These are phyloP conservation scores for Heterobasidion annosum DNA, from an alignment of 1,284 basidiomycete genomes.

Conservation along the genomic window DNA sequence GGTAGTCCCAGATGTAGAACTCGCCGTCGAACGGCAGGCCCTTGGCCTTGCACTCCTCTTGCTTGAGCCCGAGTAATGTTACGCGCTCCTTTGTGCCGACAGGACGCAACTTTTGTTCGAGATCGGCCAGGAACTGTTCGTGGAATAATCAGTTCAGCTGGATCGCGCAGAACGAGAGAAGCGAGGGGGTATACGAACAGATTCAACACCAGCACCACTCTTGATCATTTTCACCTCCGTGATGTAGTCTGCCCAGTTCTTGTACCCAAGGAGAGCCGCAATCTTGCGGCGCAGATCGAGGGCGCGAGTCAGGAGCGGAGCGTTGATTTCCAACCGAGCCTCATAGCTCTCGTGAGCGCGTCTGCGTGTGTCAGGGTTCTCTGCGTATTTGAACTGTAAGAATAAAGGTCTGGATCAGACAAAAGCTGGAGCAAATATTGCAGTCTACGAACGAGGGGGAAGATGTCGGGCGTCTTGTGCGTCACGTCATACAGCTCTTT, in stretches of 20 bases:
- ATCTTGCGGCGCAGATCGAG: constrained; percentile 64
- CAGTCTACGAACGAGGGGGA: constrained; percentile 52
- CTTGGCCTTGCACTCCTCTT: constrained; percentile 53
- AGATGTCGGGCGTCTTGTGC: constrained; percentile 69
- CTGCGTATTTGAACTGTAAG: constrained; percentile 67
- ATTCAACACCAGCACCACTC: constrained; percentile 45
- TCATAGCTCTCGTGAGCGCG: constrained; percentile 60
- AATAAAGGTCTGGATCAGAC: not conserved
- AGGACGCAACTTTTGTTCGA: constrained; percentile 65
- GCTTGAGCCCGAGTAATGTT: constrained; percentile 61
- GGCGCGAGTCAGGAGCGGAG: constrained; percentile 55
- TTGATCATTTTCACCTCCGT: constrained; percentile 85
- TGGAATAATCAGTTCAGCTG: not conserved
- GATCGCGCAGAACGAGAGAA: not conserved
- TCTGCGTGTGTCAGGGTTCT: constrained; percentile 59
- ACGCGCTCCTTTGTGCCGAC: constrained; percentile 60
- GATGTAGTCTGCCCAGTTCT: constrained; percentile 76
- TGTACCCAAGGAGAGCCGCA: constrained; percentile 57
- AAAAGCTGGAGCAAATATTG: not conserved
- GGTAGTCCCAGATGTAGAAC: constrained; percentile 40
- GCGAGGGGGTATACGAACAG: constrained; percentile 23
- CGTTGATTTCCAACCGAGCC: constrained; percentile 57
- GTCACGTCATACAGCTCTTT: constrained; percentile 61
- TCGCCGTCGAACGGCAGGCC: constrained; percentile 56
- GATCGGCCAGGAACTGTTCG: constrained; percentile 59